A percentile compares a stretch with the other conserved stretches of the same genome.
Conservation (phyloP, 1,139 yeast species). For the Suhomyces guaymorum region DNA sequence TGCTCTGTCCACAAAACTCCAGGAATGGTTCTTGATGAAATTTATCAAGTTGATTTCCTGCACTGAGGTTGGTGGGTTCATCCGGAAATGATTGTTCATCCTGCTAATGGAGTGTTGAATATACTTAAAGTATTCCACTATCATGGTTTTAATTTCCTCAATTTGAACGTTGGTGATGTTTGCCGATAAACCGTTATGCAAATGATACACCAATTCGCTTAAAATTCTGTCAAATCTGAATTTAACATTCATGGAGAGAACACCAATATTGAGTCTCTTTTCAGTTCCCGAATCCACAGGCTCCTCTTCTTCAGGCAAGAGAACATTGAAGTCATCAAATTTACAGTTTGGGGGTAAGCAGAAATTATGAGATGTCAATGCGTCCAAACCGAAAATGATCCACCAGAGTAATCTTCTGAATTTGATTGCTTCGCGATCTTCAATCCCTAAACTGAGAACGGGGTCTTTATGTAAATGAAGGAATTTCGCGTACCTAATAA, state of each 20-base stretch:
- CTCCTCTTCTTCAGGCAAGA: constrained; percentile 52
- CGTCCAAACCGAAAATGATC: constrained; percentile 63
- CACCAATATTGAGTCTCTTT: constrained; percentile 35
- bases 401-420: constrained; percentile 62
- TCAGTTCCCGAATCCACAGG: constrained; percentile 30
- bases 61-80: constrained; percentile 28
- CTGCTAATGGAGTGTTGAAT: constrained; percentile 46
- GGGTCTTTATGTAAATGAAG: constrained; percentile 63
- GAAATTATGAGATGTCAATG: constrained; percentile 57
- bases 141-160: constrained; percentile 47
- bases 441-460: constrained; percentile 46
- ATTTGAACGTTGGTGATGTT: constrained; percentile 43
- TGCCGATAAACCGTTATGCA: constrained; percentile 41
- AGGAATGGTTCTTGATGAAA: constrained; percentile 51
- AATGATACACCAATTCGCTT: constrained; percentile 50
- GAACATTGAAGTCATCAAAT: constrained; percentile 57
- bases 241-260: constrained; percentile 52
- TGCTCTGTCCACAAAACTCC: constrained; percentile 59
- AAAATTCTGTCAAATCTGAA: constrained; percentile 53
- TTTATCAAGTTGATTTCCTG: constrained; percentile 49
- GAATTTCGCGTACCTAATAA: constrained; percentile 55
- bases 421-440: constrained; percentile 50
- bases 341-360: constrained; percentile 59
- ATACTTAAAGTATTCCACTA: constrained; percentile 48
- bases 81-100: constrained; percentile 20